Percentiles rank a stretch among this genome's conserved stretches.
Evolutionary conservation across 2,329 filamentous ascomycete genomes (phyloP).

Genomic region (Aspergillus unguis): DNA sequence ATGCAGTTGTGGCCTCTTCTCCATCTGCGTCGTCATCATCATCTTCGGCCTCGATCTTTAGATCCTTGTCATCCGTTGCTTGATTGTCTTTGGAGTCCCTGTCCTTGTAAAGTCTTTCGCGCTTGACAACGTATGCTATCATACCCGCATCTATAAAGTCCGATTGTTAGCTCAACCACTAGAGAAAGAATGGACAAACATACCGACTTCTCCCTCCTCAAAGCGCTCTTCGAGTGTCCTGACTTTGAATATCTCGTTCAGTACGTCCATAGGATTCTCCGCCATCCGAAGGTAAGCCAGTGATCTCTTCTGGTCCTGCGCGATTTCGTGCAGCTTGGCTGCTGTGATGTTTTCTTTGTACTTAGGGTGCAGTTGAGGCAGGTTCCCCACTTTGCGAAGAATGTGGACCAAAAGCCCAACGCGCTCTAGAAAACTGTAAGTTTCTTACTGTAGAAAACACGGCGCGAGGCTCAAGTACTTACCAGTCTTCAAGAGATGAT

Average conservation of each 20-base stretch:
- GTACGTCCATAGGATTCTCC: constrained; percentile 32
- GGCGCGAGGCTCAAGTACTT: constrained; percentile 19
- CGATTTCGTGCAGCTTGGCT: constrained; percentile 40
- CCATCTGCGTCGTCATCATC: constrained; percentile 24
- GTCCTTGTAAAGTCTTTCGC: constrained; percentile 32
- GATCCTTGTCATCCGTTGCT: constrained; percentile 22
- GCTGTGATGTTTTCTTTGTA: constrained; percentile 28
- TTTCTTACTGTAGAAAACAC: not conserved
- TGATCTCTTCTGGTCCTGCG: constrained; percentile 38
- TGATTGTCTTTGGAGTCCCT: constrained; percentile 34
- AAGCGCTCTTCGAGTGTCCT: constrained; percentile 41
- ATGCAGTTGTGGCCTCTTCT: constrained; percentile 23
- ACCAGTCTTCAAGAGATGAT: constrained; percentile 48
- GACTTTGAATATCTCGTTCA: constrained; percentile 42
- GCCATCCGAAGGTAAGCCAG: constrained; percentile 34
- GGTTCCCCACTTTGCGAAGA: constrained; percentile 35
- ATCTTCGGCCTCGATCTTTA: constrained; percentile 21
- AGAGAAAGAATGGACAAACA: constrained; percentile 10
- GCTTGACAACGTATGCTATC: constrained; percentile 38
- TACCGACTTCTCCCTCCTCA: constrained; percentile 42
- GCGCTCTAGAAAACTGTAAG: constrained; percentile 25
- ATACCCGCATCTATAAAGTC: constrained; percentile 30
- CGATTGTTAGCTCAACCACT: not conserved
- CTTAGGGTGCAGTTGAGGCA: not conserved
- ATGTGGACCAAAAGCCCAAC: constrained; percentile 41